Conservation (phyloP, 2,329 filamentous ascomycete species). For the Didymella keratinophila region DNA sequence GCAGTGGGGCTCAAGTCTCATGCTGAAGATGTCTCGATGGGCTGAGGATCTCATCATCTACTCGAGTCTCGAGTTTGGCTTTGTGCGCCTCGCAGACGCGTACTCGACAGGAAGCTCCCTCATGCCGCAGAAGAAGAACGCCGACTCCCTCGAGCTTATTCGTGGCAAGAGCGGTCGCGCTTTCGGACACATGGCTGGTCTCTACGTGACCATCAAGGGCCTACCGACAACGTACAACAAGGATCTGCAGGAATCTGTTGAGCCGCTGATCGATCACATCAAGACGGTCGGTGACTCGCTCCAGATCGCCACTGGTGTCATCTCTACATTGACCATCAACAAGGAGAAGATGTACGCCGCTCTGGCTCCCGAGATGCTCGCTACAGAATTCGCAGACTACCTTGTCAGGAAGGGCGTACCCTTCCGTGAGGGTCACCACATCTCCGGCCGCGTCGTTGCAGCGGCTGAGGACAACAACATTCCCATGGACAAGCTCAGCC, state of each 20-base stretch:
- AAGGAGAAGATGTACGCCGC: constrained; percentile 81
- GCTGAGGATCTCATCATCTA: constrained; percentile 89
- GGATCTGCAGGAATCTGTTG: constrained; percentile 86
- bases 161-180: constrained; percentile 79
- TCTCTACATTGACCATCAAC: constrained; percentile 74
- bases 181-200: constrained; percentile 82
- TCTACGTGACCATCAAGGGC: constrained; percentile 79
- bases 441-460: constrained; percentile 76
- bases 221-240: constrained; percentile 89
- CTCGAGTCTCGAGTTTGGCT: constrained; percentile 77
- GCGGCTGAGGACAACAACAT: constrained; percentile 70
- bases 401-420: constrained; percentile 72
- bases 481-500: constrained; percentile 73
- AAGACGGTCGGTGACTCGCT: constrained; percentile 83
- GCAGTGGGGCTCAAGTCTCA: constrained; percentile 80
- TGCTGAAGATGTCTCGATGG: constrained; percentile 81
- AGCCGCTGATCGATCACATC: constrained; percentile 84
- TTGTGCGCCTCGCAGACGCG: constrained; percentile 77
- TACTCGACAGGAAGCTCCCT: constrained; percentile 79
- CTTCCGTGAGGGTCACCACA: constrained; percentile 82
- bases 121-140: constrained; percentile 88
- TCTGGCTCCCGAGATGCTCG: constrained; percentile 83
- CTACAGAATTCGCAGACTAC: constrained; percentile 72
- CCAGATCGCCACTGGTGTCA: constrained; percentile 81
- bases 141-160: constrained; percentile 75